phyloP scores from a whole-genome alignment of 2,329 filamentous ascomycete genomes.

The Epichloe festucae region DNA sequence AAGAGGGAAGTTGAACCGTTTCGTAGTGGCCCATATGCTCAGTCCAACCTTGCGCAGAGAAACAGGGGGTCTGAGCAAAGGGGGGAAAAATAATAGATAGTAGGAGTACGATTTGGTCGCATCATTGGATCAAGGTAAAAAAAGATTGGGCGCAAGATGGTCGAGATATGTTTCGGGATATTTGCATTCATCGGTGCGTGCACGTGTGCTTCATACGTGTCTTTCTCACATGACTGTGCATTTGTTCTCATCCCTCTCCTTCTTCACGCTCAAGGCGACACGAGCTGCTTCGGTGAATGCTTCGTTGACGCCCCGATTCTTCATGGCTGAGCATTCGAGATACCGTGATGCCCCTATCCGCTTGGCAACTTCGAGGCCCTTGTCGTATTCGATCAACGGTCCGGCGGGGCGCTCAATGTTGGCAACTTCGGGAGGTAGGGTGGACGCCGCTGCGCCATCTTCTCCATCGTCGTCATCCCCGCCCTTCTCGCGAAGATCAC shows the following conservation, averaged over 20 bases:
- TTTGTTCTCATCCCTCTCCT: conserved; percentile 48
- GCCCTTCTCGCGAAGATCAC: conserved; percentile 73
- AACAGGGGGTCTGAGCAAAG: too few relatives aligned
- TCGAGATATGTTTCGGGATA: conserved; percentile 1
- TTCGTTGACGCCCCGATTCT: conserved; percentile 95
- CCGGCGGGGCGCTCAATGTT: conserved; percentile 41
- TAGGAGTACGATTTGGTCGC: background rate
- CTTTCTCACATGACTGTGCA: conserved; percentile 44
- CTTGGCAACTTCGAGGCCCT: conserved; percentile 81
- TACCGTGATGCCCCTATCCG: conserved; percentile 89
- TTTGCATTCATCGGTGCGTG: conserved; percentile 1
- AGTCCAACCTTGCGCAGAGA: background rate
- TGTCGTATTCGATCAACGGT: conserved; percentile 76
- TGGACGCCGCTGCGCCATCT: conserved; percentile 33
- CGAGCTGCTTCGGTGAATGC: conserved; percentile 96
- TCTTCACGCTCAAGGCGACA: conserved; percentile 68
- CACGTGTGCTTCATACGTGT: background rate
- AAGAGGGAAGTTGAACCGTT: background rate
- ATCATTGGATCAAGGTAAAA: background rate
- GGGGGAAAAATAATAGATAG: background rate
- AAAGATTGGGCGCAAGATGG: background rate
- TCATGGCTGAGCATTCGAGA: conserved; percentile 95
- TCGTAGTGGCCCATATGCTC: background rate
- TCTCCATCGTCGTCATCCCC: conserved; percentile 58
- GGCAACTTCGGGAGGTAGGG: conserved; percentile 8